These are phyloP conservation scores for Naganishia randhawae DNA, from an alignment of 768 basidiomycete species.

Conservation along the genomic window DNA sequence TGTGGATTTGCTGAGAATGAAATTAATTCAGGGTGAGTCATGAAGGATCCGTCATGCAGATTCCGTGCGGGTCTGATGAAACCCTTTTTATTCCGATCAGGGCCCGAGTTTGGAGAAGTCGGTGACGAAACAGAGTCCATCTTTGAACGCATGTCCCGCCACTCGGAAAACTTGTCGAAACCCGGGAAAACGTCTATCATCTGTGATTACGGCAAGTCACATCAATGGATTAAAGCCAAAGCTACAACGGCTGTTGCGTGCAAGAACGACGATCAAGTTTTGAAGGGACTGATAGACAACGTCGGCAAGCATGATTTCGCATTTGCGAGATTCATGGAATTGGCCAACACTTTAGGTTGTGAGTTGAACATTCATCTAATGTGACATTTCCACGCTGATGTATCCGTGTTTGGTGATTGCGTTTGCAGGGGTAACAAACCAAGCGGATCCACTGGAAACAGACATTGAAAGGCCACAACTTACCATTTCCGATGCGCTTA, in stretches of 20 bases:
- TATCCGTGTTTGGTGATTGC: neutral
- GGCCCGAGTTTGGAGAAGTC: constrained; percentile 78
- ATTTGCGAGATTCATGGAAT: constrained; percentile 76
- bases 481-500: constrained; percentile 49
- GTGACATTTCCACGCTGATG: neutral
- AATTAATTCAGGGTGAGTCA: constrained; percentile 63
- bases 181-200: constrained; percentile 60
- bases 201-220: constrained; percentile 79
- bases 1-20: constrained; percentile 74
- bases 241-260: constrained; percentile 74
- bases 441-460: constrained; percentile 3
- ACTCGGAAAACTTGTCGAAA: constrained; percentile 23
- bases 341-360: constrained; percentile 83
- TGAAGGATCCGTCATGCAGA: too few species aligned
- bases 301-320: constrained; percentile 69
- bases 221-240: constrained; percentile 77
- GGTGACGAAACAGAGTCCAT: constrained; percentile 79
- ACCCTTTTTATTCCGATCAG: constrained; percentile 41
- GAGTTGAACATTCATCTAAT: constrained; percentile 32
- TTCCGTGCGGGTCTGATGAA: neutral
- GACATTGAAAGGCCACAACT: constrained; percentile 12
- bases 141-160: constrained; percentile 73
- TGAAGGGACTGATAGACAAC: constrained; percentile 63
- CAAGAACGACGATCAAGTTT: constrained; percentile 60
- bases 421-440: constrained; percentile 13